Percentiles rank a stretch among this genome's conserved stretches.
Conservation (phyloP, 768 basidiomycete genomes). For the Austroboletus eburneus region DNA sequence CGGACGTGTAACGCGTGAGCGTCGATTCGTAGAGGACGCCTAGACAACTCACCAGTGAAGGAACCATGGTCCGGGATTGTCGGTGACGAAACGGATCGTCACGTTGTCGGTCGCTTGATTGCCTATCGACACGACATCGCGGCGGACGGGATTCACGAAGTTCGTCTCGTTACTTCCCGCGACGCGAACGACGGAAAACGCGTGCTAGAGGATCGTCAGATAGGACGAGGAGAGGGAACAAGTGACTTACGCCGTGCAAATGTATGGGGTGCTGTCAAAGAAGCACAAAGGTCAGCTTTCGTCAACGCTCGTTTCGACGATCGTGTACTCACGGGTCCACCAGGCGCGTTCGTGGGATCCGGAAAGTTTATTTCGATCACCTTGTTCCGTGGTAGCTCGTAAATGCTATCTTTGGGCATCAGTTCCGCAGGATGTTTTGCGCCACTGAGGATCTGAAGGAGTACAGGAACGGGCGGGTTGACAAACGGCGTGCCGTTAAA, state of each 20-base stretch:
- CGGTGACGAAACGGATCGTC: slow-evolving; percentile 53
- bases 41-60: too few species aligned
- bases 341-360: slow-evolving; percentile 21
- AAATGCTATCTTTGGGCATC: slow-evolving; percentile 46
- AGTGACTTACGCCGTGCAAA: neutral
- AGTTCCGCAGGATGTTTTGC: slow-evolving; percentile 42
- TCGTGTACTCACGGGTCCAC: slow-evolving; percentile 26
- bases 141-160: slow-evolving; percentile 34
- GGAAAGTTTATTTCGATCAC: slow-evolving; percentile 46
- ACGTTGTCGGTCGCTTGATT: slow-evolving; percentile 35
- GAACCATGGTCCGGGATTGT: slow-evolving; percentile 64
- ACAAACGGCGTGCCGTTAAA: slow-evolving; percentile 28
- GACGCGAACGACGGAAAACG: slow-evolving; percentile 33
- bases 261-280: neutral
- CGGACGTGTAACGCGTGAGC: neutral
- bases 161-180: slow-evolving; percentile 26
- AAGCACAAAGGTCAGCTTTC: neutral
- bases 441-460: slow-evolving; percentile 59
- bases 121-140: slow-evolving; percentile 27
- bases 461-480: slow-evolving; percentile 45
- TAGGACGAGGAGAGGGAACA: neutral
- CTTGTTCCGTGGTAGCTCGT: slow-evolving; percentile 41
- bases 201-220: slow-evolving; percentile 21
- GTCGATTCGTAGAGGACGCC: neutral
- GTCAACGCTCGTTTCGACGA: neutral